Percentiles rank a stretch among this genome's conserved stretches.
Conservation (phyloP, 306 rosid genomes). For the Luffa aegyptiaca region DNA sequence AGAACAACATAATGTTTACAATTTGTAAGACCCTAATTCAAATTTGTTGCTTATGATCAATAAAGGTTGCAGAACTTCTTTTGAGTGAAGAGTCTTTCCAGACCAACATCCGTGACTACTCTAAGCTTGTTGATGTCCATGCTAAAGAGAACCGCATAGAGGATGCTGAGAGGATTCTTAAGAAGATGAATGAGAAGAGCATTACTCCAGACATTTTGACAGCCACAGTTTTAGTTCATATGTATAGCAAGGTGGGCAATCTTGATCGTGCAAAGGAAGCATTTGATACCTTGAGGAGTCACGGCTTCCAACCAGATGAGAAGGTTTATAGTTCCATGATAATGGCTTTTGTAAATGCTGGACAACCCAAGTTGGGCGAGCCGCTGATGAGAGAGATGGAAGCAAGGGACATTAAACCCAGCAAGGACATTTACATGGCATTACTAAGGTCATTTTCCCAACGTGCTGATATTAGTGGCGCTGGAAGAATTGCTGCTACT, state of each 20-base stretch:
- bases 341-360: slow-evolving; percentile 56
- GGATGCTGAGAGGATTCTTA: slow-evolving; percentile 67
- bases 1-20: background rate
- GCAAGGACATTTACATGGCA: slow-evolving; percentile 57
- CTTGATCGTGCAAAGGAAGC: slow-evolving; percentile 49
- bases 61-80: slow-evolving; percentile 68
- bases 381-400: slow-evolving; percentile 63
- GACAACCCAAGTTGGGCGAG: slow-evolving; percentile 37
- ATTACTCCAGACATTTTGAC: slow-evolving; percentile 41
- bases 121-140: slow-evolving; percentile 53
- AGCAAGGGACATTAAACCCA: slow-evolving; percentile 34
- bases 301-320: slow-evolving; percentile 60
- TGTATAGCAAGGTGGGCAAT: slow-evolving; percentile 77
- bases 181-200: slow-evolving; percentile 64
- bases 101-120: slow-evolving; percentile 58
- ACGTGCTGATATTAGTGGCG: slow-evolving; percentile 32
- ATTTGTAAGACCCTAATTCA: background rate
- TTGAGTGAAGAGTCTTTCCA: slow-evolving; percentile 69
- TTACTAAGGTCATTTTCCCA: slow-evolving; percentile 49
- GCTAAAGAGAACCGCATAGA: slow-evolving; percentile 48
- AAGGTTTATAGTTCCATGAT: slow-evolving; percentile 58
- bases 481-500: slow-evolving; percentile 29
- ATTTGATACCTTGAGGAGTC: slow-evolving; percentile 42
- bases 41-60: slow-evolving; percentile 5
- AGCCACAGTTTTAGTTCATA: slow-evolving; percentile 44